Evolutionary conservation across 768 basidiomycete genomes (phyloP), one percentile per base, ranked within the genome.

Genomic region (Phanerodontia chrysosporium): DNA sequence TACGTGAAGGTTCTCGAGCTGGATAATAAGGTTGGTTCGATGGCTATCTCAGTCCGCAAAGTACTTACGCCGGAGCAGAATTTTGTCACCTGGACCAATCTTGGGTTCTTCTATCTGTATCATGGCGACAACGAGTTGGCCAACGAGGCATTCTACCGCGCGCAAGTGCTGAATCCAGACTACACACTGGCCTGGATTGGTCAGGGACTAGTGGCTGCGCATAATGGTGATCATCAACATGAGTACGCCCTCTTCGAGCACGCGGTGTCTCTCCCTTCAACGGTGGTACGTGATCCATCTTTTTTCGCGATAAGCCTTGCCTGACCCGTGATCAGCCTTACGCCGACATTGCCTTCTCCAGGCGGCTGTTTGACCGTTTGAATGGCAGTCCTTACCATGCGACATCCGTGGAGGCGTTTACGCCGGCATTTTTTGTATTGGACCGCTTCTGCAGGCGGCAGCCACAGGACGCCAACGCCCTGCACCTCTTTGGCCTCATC

Each of bases 81-180:
- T 66, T 85, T 86, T 29, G 64, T 73, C 14, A 82, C 86, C 0
- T 98, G 97, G 97, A 82, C 89, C 1, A 92, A 88, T 67, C 79
- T 98, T 8, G 97, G 95, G 1, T 75, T 98, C 32, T 76, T 99
- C 42, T 98, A 92, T 72, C 78, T 95, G 25, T 75, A 89, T 57
- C 79, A 95, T 63, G 78, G 79, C 22, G 96, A 98, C 72, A 65
- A 79, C 1, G 89, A 93, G 51, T 76, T 98, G 30, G 92, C 96
- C 0, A 89, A 88, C 63, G 86, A 95, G 66, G 87, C 91, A 1
- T 84, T 99, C 64, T 80, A 86, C 66, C 86, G 86, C 58, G 93
- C 95, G 10, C 97, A 98, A 70, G 86, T 89, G 18, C 79, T 95
- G 45, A 95, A 98, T 75, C 92, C 96, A 7, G 96, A 98, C 67